Base-by-base conservation (phyloP, 371 early-diverging fungal species). In the Encephalitozoon intestinalis region DNA sequence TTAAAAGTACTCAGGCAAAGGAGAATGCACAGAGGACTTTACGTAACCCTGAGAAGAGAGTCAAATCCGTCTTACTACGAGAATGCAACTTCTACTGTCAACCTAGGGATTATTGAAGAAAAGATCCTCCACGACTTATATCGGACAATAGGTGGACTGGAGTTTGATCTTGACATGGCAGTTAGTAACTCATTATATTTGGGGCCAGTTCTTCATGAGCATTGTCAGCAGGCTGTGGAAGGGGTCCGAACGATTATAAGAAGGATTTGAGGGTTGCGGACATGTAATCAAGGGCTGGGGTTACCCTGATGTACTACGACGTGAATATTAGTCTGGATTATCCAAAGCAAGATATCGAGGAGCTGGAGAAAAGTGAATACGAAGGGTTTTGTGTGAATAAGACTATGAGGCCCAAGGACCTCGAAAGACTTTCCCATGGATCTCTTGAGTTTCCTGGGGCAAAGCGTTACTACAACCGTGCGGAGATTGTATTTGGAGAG, bases 231-330 rank as follows among this genome's bases (percentile, higher is more conserved):
- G 15, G 50, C 43, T 66, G 49, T 41, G 18, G 28, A 66, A 15
- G 67, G 41, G 21, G 18, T 66, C 31, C 28, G 25, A 6, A 34
- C 11, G 58, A 31, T 18, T n/a, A n/a, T 30, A 34, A 58, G 30
- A 37, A 58, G 28, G 30, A 18, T 34, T 21, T 58, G 18, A 53
- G 12, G 37, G 15, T n/a, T 34, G 11, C 6, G 58, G 6, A 28
- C 11, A 31, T 28, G 18, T 58, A 21, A 58, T 58, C 6, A 7
- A 2, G 4, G 34, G 31, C 9, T 9, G 12, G 2, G 9, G 9
- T 11, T 15, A 21, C 58, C 58, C 49, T 31, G 8, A 72, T 72
- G 73, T 72, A 43, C 39, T 72, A 64, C 34, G 73, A 72, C 49
- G 30, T 50, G 37, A 50, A 63, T 51, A 49, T 72, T 15, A 64